Conservation (phyloP, 2,329 filamentous ascomycete species). For the Phaeosphaeriaceae sp. region DNA sequence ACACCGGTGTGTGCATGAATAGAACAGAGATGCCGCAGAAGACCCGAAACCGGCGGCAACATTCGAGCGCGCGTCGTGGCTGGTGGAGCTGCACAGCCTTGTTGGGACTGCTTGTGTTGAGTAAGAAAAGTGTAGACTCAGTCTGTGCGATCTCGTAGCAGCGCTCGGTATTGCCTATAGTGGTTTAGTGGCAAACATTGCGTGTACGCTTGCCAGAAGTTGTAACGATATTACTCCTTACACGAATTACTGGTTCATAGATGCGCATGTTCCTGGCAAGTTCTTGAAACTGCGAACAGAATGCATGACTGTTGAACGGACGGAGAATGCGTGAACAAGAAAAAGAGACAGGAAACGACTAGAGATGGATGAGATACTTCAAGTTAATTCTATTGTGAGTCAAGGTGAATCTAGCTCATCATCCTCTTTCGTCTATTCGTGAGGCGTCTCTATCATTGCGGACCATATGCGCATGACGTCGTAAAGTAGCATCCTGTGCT, state of each 20-base stretch:
- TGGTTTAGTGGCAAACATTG: not conserved
- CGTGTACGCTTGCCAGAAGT: not conserved
- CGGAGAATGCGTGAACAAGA: no score
- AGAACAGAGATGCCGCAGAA: constrained; percentile 4
- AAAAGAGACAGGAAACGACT: no score
- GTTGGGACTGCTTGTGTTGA: not conserved
- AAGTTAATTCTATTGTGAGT: constrained; percentile 14
- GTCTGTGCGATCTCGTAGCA: not conserved
- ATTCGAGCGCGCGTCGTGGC: not conserved
- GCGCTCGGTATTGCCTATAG: not conserved
- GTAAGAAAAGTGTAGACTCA: not conserved
- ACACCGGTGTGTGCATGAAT: constrained; percentile 6
- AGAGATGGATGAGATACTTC: not conserved
- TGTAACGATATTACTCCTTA: no score
- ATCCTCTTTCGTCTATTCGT: constrained; percentile 29
- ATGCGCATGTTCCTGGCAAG: no score
- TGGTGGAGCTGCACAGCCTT: constrained; percentile 5
- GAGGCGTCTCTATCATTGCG: constrained; percentile 28
- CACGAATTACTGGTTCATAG: no score
- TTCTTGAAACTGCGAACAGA: no score
- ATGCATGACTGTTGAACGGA: no score
- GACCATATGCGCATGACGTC: constrained; percentile 16
- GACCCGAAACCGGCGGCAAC: constrained; percentile 1
- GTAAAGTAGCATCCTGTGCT: constrained; percentile 26
- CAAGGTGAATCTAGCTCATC: constrained; percentile 25